These are phyloP conservation scores for Naganishia sp. DNA, from an alignment of 1,284 basidiomycete species.

Conservation along the genomic window DNA sequence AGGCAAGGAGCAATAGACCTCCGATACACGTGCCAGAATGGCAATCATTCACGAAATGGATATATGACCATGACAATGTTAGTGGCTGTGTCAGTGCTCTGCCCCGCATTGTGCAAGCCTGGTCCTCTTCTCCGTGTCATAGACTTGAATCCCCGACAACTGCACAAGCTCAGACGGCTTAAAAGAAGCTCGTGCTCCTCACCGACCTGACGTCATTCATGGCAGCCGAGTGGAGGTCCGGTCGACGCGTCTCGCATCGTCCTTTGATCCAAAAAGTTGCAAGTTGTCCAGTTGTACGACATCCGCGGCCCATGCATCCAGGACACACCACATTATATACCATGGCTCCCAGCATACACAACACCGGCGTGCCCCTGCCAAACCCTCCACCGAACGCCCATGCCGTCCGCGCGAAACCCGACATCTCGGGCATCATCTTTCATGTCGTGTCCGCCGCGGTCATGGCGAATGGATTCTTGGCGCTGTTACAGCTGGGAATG, in stretches of 20 bases:
- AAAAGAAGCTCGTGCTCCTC: neutral
- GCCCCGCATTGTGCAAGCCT: no score
- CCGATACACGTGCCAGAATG: conserved; percentile 10
- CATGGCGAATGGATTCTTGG: conserved; percentile 50
- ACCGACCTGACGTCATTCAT: neutral
- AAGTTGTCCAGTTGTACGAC: neutral
- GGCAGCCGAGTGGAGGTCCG: neutral
- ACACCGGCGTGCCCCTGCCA: conserved; percentile 26
- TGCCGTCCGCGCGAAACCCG: conserved; percentile 30
- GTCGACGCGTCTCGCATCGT: conserved; percentile 4
- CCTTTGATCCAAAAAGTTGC: neutral
- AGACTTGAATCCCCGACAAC: no score
- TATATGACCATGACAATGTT: neutral
- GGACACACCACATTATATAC: neutral
- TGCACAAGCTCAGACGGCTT: no score
- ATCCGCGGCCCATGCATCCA: neutral
- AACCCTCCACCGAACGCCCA: conserved; percentile 24
- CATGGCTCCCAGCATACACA: conserved; percentile 27
- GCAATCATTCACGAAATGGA: neutral
- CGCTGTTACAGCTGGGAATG: conserved; percentile 37
- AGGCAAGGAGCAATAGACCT: conserved; percentile 13
- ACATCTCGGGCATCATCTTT: conserved; percentile 30
- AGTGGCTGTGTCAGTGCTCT: neutral
- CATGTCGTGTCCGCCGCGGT: conserved; percentile 37
- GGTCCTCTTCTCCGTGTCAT: no score